phyloP scores from a whole-genome alignment of 176 grass and related monocot genomes.

The Cenchrus purpureus region DNA sequence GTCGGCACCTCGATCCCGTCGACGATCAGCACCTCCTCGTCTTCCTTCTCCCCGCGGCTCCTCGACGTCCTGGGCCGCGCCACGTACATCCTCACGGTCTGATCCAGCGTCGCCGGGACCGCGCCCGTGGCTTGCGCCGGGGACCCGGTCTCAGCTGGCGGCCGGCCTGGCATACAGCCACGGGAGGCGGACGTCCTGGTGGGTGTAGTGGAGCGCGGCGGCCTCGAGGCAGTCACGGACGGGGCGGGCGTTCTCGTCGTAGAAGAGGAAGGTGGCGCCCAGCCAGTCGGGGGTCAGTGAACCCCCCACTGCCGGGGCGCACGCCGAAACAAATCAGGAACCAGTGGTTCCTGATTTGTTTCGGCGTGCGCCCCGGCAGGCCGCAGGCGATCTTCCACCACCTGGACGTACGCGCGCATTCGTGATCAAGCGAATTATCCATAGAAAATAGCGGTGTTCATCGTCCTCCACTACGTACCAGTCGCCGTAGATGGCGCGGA shows the following conservation, averaged over 20 bases:
- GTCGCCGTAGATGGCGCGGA: too few species aligned
- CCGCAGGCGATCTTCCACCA: too few species aligned
- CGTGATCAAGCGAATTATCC: too few species aligned
- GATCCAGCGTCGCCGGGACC: constrained; percentile 51
- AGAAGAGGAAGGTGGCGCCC: constrained; percentile 73
- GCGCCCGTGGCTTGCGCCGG: background rate
- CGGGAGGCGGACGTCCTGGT: constrained; percentile 68
- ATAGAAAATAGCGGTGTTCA: too few species aligned
- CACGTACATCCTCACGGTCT: constrained; percentile 40
- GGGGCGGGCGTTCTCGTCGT: constrained; percentile 76
- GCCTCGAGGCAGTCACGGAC: constrained; percentile 65
- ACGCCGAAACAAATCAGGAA: too few species aligned
- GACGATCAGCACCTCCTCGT: constrained; percentile 64
- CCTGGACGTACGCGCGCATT: too few species aligned
- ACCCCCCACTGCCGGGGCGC: too few species aligned
- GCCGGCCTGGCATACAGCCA: constrained; percentile 47
- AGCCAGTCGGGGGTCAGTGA: constrained; percentile 76
- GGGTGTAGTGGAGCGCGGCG: constrained; percentile 46
- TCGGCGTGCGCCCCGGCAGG: too few species aligned
- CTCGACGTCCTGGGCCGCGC: constrained; percentile 46
- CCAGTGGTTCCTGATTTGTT: too few species aligned
- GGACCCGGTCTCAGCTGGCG: background rate
- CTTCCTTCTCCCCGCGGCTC: constrained; percentile 52
- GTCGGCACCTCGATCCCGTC: constrained; percentile 47
- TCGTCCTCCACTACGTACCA: too few species aligned